These are phyloP conservation scores for Epichloe brachyelytri DNA, from an alignment of 2,329 filamentous ascomycete genomes.

Conservation along the genomic window DNA sequence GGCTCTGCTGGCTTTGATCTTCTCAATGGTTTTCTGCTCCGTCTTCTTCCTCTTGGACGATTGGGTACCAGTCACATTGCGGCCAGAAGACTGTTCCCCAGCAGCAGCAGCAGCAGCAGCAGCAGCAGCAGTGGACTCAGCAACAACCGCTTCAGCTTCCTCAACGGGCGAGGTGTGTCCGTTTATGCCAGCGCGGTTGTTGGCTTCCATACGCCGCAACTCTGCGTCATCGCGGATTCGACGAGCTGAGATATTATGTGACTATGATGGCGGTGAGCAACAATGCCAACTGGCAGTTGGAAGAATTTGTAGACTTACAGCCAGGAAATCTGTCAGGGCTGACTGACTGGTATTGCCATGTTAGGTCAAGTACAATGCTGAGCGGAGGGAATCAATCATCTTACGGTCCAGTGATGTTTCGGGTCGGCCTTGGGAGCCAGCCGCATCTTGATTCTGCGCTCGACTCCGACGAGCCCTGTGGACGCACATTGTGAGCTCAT, in stretches of 20 bases:
- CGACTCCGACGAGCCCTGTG: conserved; percentile 6
- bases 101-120: no score
- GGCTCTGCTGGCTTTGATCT: conserved; percentile 47
- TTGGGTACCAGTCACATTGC: conserved; percentile 13
- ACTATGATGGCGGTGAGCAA: conserved; percentile 26
- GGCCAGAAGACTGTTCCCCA: conserved; percentile 16
- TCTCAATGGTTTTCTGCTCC: conserved; percentile 41
- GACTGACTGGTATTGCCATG: conserved; percentile 26
- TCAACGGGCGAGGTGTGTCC: conserved; percentile 11
- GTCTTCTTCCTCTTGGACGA: conserved; percentile 27
- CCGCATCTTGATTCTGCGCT: conserved; percentile 7
- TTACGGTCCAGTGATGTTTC: conserved; percentile 28
- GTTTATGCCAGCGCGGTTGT: conserved; percentile 10
- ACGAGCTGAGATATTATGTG: conserved; percentile 57
- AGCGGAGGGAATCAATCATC: conserved; percentile 5
- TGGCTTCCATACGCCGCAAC: conserved; percentile 30
- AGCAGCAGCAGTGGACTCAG: conserved; percentile 12
- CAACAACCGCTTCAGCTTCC: conserved; percentile 4
- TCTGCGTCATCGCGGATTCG: conserved; percentile 40
- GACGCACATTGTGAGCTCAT: background rate
- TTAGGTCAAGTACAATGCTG: conserved; percentile 3
- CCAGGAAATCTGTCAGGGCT: conserved; percentile 40
- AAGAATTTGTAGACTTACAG: conserved; percentile 21
- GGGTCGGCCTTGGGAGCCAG: conserved; percentile 12
- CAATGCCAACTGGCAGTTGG: background rate